phyloP scores from a whole-genome alignment of 164 flowering plant genomes.

The Nymphaea thermarum region DNA sequence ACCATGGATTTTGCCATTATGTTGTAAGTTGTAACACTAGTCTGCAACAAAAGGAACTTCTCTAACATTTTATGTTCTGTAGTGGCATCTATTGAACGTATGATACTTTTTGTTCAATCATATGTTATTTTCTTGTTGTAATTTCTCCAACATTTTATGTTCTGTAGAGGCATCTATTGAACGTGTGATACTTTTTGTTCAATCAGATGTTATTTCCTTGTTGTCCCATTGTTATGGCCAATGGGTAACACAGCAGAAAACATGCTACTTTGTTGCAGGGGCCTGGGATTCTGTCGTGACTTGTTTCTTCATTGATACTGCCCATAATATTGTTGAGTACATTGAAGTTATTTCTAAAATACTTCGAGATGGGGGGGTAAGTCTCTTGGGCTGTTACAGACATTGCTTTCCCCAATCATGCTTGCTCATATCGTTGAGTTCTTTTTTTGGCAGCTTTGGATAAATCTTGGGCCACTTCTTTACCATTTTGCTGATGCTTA shows the following conservation, averaged over 20 bases:
- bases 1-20: too few relatives aligned
- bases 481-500: conserved; percentile 92
- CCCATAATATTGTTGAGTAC: conserved; percentile 88
- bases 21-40: too few relatives aligned
- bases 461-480: conserved; percentile 91
- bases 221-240: too few relatives aligned
- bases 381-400: conserved; percentile 13
- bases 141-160: too few relatives aligned
- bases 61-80: too few relatives aligned
- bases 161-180: too few relatives aligned
- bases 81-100: too few relatives aligned
- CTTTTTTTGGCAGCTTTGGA: conserved; percentile 65
- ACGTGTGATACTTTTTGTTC: too few relatives aligned
- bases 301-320: conserved; percentile 94
- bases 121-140: too few relatives aligned
- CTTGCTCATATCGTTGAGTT: background rate
- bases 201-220: too few relatives aligned
- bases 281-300: conserved; percentile 95
- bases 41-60: too few relatives aligned
- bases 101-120: too few relatives aligned
- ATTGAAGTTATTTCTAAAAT: conserved; percentile 81
- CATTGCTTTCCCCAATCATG: background rate
- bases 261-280: conserved; percentile 32
- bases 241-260: background rate
- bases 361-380: conserved; percentile 90